Percentiles rank a stretch among this genome's conserved stretches.
phyloP scores from a whole-genome alignment of 2,329 filamentous ascomycete genomes.

The Pseudocercospora pini-densiflorae region DNA sequence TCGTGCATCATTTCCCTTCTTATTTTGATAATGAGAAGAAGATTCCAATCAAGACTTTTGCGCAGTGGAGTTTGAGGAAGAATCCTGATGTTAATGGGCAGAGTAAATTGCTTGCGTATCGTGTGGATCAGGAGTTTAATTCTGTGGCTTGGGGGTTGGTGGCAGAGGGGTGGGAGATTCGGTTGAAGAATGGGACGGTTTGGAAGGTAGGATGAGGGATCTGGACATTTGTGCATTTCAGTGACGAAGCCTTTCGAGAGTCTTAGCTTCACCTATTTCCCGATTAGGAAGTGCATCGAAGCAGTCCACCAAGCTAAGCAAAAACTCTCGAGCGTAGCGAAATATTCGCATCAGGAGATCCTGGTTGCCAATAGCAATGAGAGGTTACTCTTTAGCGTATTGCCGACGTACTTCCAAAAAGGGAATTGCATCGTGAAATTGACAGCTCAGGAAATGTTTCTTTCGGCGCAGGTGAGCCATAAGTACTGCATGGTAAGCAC shows the following conservation, averaged over 20 bases:
- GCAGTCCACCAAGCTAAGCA: too few species aligned
- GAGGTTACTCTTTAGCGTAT: too few species aligned
- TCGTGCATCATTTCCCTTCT: background rate
- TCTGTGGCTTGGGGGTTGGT: background rate
- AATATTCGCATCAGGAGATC: too few species aligned
- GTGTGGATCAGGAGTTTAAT: background rate
- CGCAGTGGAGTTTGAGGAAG: background rate
- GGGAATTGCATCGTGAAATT: background rate
- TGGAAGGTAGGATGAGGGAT: too few species aligned
- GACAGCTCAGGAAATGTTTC: background rate
- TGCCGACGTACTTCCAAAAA: background rate
- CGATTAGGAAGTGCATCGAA: constrained; percentile 15
- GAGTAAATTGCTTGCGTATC: background rate
- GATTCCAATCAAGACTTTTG: background rate
- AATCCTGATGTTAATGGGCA: background rate
- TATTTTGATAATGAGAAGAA: background rate
- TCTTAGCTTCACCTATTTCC: constrained; percentile 11
- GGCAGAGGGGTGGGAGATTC: background rate
- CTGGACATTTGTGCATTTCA: too few species aligned
- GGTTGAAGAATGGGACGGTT: background rate
- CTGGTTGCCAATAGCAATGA: too few species aligned
- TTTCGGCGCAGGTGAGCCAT: background rate
- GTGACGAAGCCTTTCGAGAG: too few species aligned
- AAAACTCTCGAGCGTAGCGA: too few species aligned
- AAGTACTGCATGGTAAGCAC: background rate